A percentile compares a stretch with the other conserved stretches of the same genome.
phyloP scores from a whole-genome alignment of 2,329 filamentous ascomycete species.

The Alternaria sp. region DNA sequence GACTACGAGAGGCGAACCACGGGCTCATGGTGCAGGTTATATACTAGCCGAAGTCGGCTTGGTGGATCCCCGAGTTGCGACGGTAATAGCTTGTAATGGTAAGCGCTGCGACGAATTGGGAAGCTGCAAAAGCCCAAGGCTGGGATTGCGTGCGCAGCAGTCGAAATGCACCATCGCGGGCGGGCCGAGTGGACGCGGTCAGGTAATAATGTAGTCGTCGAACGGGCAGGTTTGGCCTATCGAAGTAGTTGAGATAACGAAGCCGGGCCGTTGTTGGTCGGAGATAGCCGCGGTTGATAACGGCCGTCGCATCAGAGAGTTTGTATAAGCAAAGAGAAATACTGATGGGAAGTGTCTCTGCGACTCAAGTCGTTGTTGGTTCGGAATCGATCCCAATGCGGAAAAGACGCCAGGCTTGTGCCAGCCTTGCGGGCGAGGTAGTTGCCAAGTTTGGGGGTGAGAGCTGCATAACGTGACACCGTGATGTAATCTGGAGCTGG shows the following conservation, averaged over 20 bases:
- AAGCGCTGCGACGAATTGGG: slow-evolving; percentile 13
- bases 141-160: slow-evolving; percentile 8
- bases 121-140: slow-evolving; percentile 11
- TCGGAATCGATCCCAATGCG: neutral
- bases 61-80: slow-evolving; percentile 1
- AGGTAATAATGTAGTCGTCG: slow-evolving; percentile 1
- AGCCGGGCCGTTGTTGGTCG: slow-evolving; percentile 7
- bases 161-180: slow-evolving; percentile 6
- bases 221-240: slow-evolving; percentile 1
- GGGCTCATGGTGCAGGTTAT: slow-evolving; percentile 20
- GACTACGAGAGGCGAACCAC: slow-evolving; percentile 12
- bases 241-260: slow-evolving; percentile 8
- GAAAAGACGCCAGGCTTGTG: neutral
- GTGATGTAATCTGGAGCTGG: slow-evolving; percentile 24
- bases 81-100: slow-evolving; percentile 7
- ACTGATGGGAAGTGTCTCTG: neutral
- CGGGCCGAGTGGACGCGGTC: neutral
- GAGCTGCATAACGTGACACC: slow-evolving; percentile 30
- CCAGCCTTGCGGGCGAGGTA: neutral
- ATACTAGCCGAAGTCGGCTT: slow-evolving; percentile 16
- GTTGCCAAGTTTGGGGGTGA: neutral
- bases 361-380: neutral
- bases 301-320: neutral
- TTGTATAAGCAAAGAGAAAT: slow-evolving; percentile 3
- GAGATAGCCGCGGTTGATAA: slow-evolving; percentile 1